Conservation (phyloP, 257 asterid genomes). For the Gardenia jasminoides region DNA sequence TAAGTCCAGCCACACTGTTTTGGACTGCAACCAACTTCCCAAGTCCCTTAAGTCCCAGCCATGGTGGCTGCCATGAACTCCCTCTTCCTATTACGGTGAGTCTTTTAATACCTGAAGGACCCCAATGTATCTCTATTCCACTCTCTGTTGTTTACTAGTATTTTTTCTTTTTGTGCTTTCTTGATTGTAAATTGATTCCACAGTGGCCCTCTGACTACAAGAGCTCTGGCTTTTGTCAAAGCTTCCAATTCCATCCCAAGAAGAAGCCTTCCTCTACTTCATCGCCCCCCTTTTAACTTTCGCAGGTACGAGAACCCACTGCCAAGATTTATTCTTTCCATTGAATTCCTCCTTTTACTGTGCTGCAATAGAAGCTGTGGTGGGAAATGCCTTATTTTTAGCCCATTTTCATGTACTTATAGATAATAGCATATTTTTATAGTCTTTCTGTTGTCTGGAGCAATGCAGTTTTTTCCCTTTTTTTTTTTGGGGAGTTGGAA, state of each 20-base stretch:
- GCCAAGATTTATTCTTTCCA: background rate
- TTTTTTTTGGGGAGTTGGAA: too few relatives aligned
- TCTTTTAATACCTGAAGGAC: background rate
- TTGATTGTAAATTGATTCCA: conserved; percentile 23
- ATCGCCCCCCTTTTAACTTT: conserved; percentile 39
- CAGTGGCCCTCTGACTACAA: conserved; percentile 49
- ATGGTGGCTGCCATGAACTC: conserved; percentile 38
- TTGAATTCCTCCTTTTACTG: background rate
- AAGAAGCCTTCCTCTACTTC: conserved; percentile 22
- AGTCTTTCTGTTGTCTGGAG: background rate
- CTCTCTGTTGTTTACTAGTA: background rate
- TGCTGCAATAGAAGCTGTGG: background rate
- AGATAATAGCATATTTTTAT: too few relatives aligned
- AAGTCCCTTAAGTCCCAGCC: too few relatives aligned
- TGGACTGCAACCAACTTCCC: background rate
- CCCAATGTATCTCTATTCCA: background rate
- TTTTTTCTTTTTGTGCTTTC: background rate
- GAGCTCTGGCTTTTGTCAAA: conserved; percentile 43
- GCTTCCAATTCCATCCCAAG: conserved; percentile 34
- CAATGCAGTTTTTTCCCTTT: too few relatives aligned
- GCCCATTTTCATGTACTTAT: background rate
- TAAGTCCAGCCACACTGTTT: background rate
- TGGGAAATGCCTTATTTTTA: background rate
- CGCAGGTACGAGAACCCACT: conserved; percentile 40
- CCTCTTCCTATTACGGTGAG: conserved; percentile 47